phyloP scores from a whole-genome alignment of 352 stramenopile species.

The Phytophthora pluvialis region DNA sequence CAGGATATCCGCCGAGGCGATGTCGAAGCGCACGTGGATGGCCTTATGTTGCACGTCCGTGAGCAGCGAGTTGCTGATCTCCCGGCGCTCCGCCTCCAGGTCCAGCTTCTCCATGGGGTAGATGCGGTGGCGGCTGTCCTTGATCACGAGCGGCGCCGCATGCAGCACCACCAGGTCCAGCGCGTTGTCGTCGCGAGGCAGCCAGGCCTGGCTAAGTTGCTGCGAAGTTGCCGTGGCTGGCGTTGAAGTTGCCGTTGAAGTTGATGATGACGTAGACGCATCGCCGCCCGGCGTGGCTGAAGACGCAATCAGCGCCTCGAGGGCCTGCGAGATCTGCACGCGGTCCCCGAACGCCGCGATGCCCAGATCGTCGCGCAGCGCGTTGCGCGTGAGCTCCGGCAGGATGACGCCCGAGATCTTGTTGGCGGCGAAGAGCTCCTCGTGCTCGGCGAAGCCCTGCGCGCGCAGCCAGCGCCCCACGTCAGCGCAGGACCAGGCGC shows the following conservation, averaged over 20 bases:
- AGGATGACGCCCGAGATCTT: slow-evolving; percentile 69
- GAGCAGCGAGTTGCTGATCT: slow-evolving; percentile 73
- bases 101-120: slow-evolving; percentile 88
- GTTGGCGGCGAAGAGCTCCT: slow-evolving; percentile 55
- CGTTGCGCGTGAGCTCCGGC: slow-evolving; percentile 63
- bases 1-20: slow-evolving; percentile 78
- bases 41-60: slow-evolving; percentile 76
- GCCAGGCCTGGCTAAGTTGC: slow-evolving; percentile 15
- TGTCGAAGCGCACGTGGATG: slow-evolving; percentile 82
- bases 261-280: slow-evolving; percentile 2
- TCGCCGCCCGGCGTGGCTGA: not conserved
- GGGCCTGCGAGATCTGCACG: slow-evolving; percentile 60
- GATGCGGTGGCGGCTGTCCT: slow-evolving; percentile 71
- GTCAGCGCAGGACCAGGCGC: slow-evolving; percentile 45
- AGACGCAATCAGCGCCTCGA: slow-evolving; percentile 51
- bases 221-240: slow-evolving; percentile 17
- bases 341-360: slow-evolving; percentile 68
- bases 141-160: slow-evolving; percentile 81
- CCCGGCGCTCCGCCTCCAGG: slow-evolving; percentile 70
- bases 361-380: slow-evolving; percentile 68
- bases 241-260: slow-evolving; percentile 11
- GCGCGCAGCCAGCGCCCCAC: slow-evolving; percentile 45
- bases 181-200: slow-evolving; percentile 48
- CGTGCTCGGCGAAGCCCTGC: slow-evolving; percentile 40
- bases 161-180: slow-evolving; percentile 85